Conservation (phyloP, 2,329 filamentous ascomycete species). For the Truncatella angustata region DNA sequence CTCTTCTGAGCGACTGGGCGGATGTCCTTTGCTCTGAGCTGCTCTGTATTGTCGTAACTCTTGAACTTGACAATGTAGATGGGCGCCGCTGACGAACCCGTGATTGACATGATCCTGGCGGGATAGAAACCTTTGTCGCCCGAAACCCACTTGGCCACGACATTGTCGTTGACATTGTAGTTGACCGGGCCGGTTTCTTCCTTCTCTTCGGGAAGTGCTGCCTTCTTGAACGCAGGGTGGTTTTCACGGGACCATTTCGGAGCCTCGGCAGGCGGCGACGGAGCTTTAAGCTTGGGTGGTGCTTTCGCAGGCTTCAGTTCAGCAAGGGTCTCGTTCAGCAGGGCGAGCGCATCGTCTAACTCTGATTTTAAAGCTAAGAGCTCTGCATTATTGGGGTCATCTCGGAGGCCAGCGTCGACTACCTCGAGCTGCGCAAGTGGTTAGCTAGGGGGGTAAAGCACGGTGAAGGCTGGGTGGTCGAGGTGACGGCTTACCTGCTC, state of each 20-base stretch:
- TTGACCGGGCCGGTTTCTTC: slow-evolving; percentile 51
- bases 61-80: slow-evolving; percentile 97
- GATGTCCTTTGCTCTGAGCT: slow-evolving; percentile 77
- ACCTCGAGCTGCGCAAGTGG: slow-evolving; percentile 64
- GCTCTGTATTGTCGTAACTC: slow-evolving; percentile 83
- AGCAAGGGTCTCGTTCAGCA: slow-evolving; percentile 77
- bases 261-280: slow-evolving; percentile 52
- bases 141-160: slow-evolving; percentile 86
- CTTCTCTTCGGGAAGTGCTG: slow-evolving; percentile 49
- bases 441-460: slow-evolving; percentile 10
- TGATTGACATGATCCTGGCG: slow-evolving; percentile 89
- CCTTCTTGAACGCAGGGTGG: slow-evolving; percentile 72
- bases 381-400: slow-evolving; percentile 77
- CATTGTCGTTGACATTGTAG: slow-evolving; percentile 85
- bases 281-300: slow-evolving; percentile 36
- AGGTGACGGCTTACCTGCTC: slow-evolving; percentile 47
- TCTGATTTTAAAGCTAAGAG: slow-evolving; percentile 75
- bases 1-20: slow-evolving; percentile 78
- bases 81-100: slow-evolving; percentile 84
- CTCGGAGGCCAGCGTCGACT: slow-evolving; percentile 71
- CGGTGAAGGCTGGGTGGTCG: not conserved
- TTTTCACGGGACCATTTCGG: slow-evolving; percentile 80
- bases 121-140: slow-evolving; percentile 90
- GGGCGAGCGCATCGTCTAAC: slow-evolving; percentile 76
- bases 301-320: slow-evolving; percentile 68